Percentiles rank a stretch among this genome's conserved stretches.
Conservation (phyloP, 768 basidiomycete genomes). For the Tylopilus sp. region DNA sequence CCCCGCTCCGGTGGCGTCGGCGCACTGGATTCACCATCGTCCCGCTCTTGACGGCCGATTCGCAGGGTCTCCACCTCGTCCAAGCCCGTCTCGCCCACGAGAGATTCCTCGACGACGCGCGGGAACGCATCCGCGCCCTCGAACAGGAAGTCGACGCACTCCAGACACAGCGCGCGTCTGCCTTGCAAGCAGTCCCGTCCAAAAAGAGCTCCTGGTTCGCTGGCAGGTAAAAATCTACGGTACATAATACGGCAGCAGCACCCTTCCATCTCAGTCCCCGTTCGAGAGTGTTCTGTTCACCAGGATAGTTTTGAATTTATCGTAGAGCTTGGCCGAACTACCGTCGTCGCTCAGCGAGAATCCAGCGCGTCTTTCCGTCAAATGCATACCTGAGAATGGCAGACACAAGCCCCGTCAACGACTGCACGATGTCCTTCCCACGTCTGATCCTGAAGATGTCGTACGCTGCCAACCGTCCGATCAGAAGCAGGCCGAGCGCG, state of each 20-base stretch:
- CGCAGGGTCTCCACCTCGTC: slow-evolving; percentile 56
- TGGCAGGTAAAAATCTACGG: slow-evolving; percentile 2
- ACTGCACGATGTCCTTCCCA: slow-evolving; percentile 56
- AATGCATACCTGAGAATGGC: slow-evolving; percentile 76
- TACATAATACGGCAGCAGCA: slow-evolving; percentile 17
- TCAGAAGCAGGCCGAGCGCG: slow-evolving; percentile 7
- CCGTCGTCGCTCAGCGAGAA: slow-evolving; percentile 4
- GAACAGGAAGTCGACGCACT: slow-evolving; percentile 55
- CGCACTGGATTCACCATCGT: neutral
- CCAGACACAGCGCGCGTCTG: slow-evolving; percentile 14
- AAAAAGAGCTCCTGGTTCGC: slow-evolving; percentile 31
- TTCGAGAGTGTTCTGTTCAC: slow-evolving; percentile 43
- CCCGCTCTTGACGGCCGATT: slow-evolving; percentile 13
- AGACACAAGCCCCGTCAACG: slow-evolving; percentile 63
- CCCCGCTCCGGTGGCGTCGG: slow-evolving; percentile 10
- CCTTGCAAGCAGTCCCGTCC: neutral
- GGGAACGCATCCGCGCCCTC: slow-evolving; percentile 46
- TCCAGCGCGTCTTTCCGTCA: neutral
- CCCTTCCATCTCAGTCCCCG: slow-evolving; percentile 15
- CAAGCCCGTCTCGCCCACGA: slow-evolving; percentile 67
- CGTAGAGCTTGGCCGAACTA: slow-evolving; percentile 73
- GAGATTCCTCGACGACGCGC: slow-evolving; percentile 65
- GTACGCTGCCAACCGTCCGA: slow-evolving; percentile 51
- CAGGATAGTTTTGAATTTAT: slow-evolving; percentile 62
- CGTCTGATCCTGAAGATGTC: slow-evolving; percentile 71